phyloP scores from a whole-genome alignment of 768 basidiomycete species.

The Suillus bovinus region DNA sequence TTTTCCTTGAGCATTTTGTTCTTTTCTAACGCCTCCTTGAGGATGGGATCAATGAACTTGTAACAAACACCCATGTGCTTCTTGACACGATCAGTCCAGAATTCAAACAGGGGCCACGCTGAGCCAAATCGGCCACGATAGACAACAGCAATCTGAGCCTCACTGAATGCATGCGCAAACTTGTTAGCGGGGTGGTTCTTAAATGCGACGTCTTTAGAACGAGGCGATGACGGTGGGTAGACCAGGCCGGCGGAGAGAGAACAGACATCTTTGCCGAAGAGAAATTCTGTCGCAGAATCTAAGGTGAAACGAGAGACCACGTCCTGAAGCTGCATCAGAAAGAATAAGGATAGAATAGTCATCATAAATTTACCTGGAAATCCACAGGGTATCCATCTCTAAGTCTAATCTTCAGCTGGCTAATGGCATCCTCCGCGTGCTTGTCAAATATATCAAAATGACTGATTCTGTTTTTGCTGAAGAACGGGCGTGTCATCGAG shows the following conservation, averaged over 20 bases:
- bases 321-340: slow-evolving; percentile 26
- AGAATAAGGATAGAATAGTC: slow-evolving; percentile 8
- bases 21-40: slow-evolving; percentile 42
- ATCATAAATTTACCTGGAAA: slow-evolving; percentile 33
- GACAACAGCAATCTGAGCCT: slow-evolving; percentile 36
- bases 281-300: slow-evolving; percentile 59
- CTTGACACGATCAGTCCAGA: slow-evolving; percentile 43
- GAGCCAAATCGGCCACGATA: slow-evolving; percentile 38
- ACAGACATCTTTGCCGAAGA: slow-evolving; percentile 45
- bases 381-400: slow-evolving; percentile 41
- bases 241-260: slow-evolving; percentile 39
- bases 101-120: slow-evolving; percentile 46
- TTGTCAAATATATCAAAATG: slow-evolving; percentile 43
- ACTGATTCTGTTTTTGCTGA: slow-evolving; percentile 38
- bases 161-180: slow-evolving; percentile 41
- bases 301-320: slow-evolving; percentile 48
- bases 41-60: slow-evolving; percentile 49
- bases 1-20: slow-evolving; percentile 22
- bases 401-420: slow-evolving; percentile 34
- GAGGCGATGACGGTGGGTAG: slow-evolving; percentile 29
- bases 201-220: slow-evolving; percentile 24
- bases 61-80: slow-evolving; percentile 41
- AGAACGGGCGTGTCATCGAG: slow-evolving; percentile 44
- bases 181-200: slow-evolving; percentile 32
- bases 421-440: slow-evolving; percentile 35